Evolutionary conservation across 2,329 filamentous ascomycete species (phyloP), one percentile per base, ranked within the genome.

Genomic region (Scytalidium sp.): DNA sequence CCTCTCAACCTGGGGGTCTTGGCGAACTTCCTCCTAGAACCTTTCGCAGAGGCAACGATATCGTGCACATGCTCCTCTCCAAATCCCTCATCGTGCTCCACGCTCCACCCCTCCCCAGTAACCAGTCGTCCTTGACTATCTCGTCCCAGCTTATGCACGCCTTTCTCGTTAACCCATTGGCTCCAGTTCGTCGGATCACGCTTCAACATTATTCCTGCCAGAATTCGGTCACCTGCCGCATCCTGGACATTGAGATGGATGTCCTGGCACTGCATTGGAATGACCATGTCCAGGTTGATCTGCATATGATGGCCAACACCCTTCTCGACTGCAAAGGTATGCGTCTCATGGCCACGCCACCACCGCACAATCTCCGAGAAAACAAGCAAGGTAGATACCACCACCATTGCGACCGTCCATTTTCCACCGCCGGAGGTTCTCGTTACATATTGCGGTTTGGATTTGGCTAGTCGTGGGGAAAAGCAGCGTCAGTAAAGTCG

Each of bases 161-260:
- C 87, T 64, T 83, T 81, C 60, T 75, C 75, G 62, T 90, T 81
- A 55, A 84, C 83, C 92, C 93, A 97, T 58, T 92, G 83, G 19
- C 67, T 65, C 90, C 93, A 99, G 55, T 73, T 81, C 7, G 94
- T 97, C 15, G 81, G 73, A 61, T 97, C 90, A 62, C 83, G 85
- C 56, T 81, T 77, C 54, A 99, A 76, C 55, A 85, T 75, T 32
- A 85, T 77, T 3, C 81, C 88, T 2, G 94, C 94, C 23, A 96
- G 78, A 61, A 97, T 96, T 55, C 89, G 85, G 69, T 99, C 94
- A 46, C 94, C 92, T 0, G 90, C 84, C 2, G 93, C 92, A 68
- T 99, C 94, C 74, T 97, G 94, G 45, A 99, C 92, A 71, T 99
- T 97, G 70, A 99, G 77, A 72, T 96, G 89, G n/a, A 99, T 73